Evolutionary conservation across 2,329 filamentous ascomycete species (phyloP).

Genomic region (Ploettnerulaceae sp.): DNA sequence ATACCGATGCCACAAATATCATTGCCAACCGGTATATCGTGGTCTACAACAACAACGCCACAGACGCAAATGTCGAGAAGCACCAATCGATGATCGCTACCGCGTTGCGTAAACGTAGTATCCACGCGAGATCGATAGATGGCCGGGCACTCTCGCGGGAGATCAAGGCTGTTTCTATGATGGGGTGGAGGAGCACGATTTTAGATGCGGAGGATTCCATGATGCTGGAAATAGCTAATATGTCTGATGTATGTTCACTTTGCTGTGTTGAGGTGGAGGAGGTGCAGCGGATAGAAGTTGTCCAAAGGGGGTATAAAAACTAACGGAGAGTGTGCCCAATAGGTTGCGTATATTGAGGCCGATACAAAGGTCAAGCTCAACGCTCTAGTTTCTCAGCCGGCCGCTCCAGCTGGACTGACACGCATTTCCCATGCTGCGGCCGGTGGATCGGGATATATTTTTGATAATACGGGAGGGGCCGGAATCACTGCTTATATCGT

Average conservation of each 20-base stretch:
- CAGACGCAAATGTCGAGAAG: conserved; percentile 43
- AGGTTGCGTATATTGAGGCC: conserved; percentile 51
- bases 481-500: conserved; percentile 36
- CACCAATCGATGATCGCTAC: conserved; percentile 46
- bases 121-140: conserved; percentile 45
- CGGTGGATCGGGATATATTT: conserved; percentile 29
- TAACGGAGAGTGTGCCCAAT: conserved; percentile 15
- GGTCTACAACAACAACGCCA: conserved; percentile 53
- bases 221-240: conserved; percentile 45
- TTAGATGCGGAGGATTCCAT: conserved; percentile 48
- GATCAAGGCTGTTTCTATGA: conserved; percentile 44
- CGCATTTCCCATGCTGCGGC: conserved; percentile 31
- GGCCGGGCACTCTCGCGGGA: conserved; percentile 39
- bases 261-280: neutral
- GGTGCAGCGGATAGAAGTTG: neutral
- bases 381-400: conserved; percentile 45
- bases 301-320: neutral
- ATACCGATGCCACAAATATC: conserved; percentile 43
- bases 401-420: conserved; percentile 40
- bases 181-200: conserved; percentile 48
- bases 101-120: conserved; percentile 51
- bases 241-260: conserved; percentile 28
- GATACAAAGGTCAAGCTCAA: conserved; percentile 45
- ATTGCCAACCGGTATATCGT: conserved; percentile 58
- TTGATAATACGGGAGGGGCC: conserved; percentile 31